Evolutionary conservation across 176 grass and related monocot genomes (phyloP).

Genomic region (Oryza glaberrima): DNA sequence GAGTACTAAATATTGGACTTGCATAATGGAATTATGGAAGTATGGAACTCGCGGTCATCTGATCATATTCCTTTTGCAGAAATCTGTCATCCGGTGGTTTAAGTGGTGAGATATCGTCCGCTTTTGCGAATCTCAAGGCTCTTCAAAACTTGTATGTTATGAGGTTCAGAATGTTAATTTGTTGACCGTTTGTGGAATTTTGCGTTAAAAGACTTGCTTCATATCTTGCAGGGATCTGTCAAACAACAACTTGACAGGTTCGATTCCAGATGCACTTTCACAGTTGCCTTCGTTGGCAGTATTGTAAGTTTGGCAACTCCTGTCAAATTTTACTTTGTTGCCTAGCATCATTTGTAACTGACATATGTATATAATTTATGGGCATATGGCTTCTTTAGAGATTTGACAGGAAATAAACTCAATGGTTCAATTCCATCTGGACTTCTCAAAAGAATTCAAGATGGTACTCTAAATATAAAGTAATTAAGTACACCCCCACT

Average conservation of each 20-base stretch:
- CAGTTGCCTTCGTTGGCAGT: slow-evolving; percentile 39
- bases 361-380: background rate
- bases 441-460: slow-evolving; percentile 32
- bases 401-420: slow-evolving; percentile 59
- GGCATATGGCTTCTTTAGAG: slow-evolving; percentile 18
- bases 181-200: background rate
- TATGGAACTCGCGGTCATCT: background rate
- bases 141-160: slow-evolving; percentile 53
- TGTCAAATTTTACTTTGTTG: background rate
- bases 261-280: slow-evolving; percentile 58
- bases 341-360: background rate
- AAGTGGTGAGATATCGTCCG: slow-evolving; percentile 47
- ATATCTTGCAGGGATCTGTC: slow-evolving; percentile 67
- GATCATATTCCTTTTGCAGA: slow-evolving; percentile 32
- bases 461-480: slow-evolving; percentile 35
- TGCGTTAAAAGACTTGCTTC: background rate
- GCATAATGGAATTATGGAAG: too few relatives aligned
- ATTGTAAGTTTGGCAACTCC: slow-evolving; percentile 46
- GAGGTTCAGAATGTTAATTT: background rate
- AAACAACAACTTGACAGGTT: slow-evolving; percentile 60
- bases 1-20: background rate
- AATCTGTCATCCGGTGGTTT: slow-evolving; percentile 54
- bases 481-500: background rate
- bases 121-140: slow-evolving; percentile 48
- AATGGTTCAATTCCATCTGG: slow-evolving; percentile 47